These are phyloP conservation scores for Camillea tinctor DNA, from an alignment of 2,329 filamentous ascomycete genomes.

Conservation along the genomic window DNA sequence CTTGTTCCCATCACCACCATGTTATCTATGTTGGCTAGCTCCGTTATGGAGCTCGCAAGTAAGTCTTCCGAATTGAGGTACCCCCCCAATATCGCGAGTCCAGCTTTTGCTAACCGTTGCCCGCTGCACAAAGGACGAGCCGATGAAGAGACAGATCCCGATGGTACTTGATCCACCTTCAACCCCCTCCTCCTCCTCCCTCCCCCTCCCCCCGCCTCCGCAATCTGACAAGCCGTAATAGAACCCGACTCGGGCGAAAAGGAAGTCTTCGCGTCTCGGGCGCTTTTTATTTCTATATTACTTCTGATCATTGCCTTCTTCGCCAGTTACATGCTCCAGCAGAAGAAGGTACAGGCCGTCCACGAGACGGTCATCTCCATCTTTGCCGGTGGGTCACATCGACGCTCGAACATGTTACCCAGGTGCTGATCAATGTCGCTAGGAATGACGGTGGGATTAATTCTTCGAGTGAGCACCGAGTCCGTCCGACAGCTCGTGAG, in stretches of 20 bases:
- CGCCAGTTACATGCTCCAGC: slow-evolving; percentile 94
- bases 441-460: slow-evolving; percentile 94
- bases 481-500: slow-evolving; percentile 88
- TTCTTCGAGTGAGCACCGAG: slow-evolving; percentile 77
- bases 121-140: slow-evolving; percentile 37
- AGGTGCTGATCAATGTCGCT: slow-evolving; percentile 8
- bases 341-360: slow-evolving; percentile 94
- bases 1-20: slow-evolving; percentile 29
- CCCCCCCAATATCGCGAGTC: slow-evolving; percentile 4
- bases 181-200: too few relatives aligned
- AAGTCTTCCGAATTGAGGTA: slow-evolving; percentile 23
- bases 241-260: slow-evolving; percentile 82
- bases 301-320: slow-evolving; percentile 93
- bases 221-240: slow-evolving; percentile 36
- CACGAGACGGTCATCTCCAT: slow-evolving; percentile 99
- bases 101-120: slow-evolving; percentile 17
- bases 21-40: slow-evolving; percentile 37
- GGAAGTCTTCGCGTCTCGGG: slow-evolving; percentile 95
- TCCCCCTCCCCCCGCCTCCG: neutral
- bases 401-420: neutral
- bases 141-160: slow-evolving; percentile 46
- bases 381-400: slow-evolving; percentile 68
- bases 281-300: slow-evolving; percentile 93
- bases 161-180: slow-evolving; percentile 36
- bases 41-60: slow-evolving; percentile 40